Conservation (phyloP, 345 rosid genomes). For the Eucalyptus sp. region DNA sequence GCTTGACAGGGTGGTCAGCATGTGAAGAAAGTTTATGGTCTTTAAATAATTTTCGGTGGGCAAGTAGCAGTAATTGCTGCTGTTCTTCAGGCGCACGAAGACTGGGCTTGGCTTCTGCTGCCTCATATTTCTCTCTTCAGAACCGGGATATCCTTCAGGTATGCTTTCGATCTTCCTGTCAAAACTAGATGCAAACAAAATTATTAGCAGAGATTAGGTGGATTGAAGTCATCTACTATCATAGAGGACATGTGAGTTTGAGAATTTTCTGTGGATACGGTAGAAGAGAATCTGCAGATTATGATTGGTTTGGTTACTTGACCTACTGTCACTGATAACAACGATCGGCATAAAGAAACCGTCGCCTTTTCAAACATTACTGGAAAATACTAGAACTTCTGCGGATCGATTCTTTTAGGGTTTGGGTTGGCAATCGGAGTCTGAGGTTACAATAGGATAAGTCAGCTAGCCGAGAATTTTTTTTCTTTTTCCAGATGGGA, state of each 20-base stretch:
- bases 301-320: not conserved
- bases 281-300: not conserved
- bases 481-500: not conserved
- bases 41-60: not conserved
- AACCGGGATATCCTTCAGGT: not conserved
- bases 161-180: not conserved
- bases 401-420: not conserved
- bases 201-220: not conserved
- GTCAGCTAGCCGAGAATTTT: not conserved
- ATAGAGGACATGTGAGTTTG: not conserved
- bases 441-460: not conserved
- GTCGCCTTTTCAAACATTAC: not conserved
- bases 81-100: too few relatives aligned
- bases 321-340: not conserved
- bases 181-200: not conserved
- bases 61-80: too few relatives aligned
- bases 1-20: too few relatives aligned
- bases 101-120: not conserved
- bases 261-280: not conserved
- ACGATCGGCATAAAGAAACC: not conserved
- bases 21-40: not conserved
- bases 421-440: not conserved
- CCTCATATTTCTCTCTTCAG: not conserved
- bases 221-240: not conserved
- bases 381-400: too few relatives aligned